Evolutionary conservation across 2,329 filamentous ascomycete species (phyloP), one percentile per base, ranked within the genome.

Genomic region (Microcera coccophila): DNA sequence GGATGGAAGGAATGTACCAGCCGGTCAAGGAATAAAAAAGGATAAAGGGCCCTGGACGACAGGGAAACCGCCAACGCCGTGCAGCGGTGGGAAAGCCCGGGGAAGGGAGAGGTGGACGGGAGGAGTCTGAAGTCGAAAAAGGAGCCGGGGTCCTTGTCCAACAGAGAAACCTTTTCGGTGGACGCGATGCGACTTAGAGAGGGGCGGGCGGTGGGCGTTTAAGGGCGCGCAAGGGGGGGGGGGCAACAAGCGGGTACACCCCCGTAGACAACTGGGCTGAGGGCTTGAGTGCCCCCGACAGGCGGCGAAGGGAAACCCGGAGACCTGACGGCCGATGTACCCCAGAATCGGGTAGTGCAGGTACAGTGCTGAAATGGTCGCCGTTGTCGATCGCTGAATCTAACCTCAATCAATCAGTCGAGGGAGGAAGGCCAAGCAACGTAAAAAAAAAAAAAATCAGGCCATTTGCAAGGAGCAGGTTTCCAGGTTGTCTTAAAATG

Each of bases 1-100:
- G 45, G 44, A 7, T 17, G 44, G 45, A 29, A 43, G 42, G 41
- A 47, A 40, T 35, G 33, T 9, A 35, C 33, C 12, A 32, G 29
- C 12, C 29, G 8, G 15, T 8, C 11, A 8, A 32, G 15, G 29
- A 5, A 32, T 8, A 15, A 32, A 32, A 32, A 17, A 15, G 15
- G 15, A 32, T 10, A 32, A 10, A 9, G 15, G 5, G 29, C 29
- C 29, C 29, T 32, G 29, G n/a, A 14, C 9, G 29, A 26, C 12
- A 12, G 22, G 12, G 22, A 26, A n/a, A n/a, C n/a, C n/a, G n/a
- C 22, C 22, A 32, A 32, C 29, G 15, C 11, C 29, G 8, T 32
- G 5, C 29, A 17, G 11, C n/a, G 5, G 29, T n/a, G n/a, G n/a
- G n/a, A n/a, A 32, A 8, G 11, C n/a, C 29, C 9, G 29, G 15